phyloP scores from a whole-genome alignment of 371 early-diverging fungal species.

The Entomophthora muscae region DNA sequence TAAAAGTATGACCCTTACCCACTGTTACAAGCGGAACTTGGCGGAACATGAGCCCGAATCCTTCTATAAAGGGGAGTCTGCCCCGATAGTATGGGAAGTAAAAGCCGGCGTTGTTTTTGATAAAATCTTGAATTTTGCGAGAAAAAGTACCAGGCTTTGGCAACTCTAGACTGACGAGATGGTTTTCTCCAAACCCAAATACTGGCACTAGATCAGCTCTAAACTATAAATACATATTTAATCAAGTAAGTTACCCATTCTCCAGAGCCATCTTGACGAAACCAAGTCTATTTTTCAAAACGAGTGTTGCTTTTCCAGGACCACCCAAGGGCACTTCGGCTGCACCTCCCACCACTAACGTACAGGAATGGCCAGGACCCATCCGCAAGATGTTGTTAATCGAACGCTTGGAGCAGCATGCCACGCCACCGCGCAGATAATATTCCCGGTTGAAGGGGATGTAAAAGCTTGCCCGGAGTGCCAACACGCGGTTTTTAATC shows the following conservation, averaged over 20 bases:
- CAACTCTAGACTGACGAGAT: conserved; percentile 32
- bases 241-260: conserved; percentile 32
- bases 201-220: conserved; percentile 47
- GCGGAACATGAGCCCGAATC: conserved; percentile 7
- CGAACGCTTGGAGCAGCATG: conserved; percentile 47
- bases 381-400: conserved; percentile 47
- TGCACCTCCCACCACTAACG: conserved; percentile 61
- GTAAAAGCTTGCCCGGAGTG: conserved; percentile 34
- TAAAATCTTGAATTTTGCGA: background rate
- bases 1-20: conserved; percentile 5
- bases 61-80: conserved; percentile 1
- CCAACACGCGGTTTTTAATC: conserved; percentile 32
- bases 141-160: conserved; percentile 4
- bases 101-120: background rate
- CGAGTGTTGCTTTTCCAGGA: conserved; percentile 39
- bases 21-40: conserved; percentile 10
- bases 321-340: conserved; percentile 43
- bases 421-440: conserved; percentile 41
- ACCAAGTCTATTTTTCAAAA: conserved; percentile 48
- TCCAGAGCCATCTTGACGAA: conserved; percentile 64
- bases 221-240: too few species aligned
- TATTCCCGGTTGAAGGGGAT: conserved; percentile 55
- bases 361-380: conserved; percentile 49
- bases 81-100: background rate
- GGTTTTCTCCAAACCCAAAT: conserved; percentile 71